Evolutionary conservation across 2,329 filamentous ascomycete species (phyloP).

Genomic region (Colletotrichum tofieldiae): DNA sequence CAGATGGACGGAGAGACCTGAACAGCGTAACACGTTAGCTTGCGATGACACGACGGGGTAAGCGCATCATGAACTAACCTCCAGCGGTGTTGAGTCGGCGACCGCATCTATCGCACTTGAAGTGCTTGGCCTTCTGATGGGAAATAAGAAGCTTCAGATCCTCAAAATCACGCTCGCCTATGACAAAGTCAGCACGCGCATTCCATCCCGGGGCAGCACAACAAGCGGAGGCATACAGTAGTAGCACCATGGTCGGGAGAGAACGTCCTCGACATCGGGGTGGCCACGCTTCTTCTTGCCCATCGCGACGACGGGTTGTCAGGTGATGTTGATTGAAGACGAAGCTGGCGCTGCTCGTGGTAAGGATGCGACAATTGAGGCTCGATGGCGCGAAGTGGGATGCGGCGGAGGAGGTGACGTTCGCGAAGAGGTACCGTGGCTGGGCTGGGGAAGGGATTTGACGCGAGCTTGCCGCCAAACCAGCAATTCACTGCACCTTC

Average conservation of each 20-base stretch:
- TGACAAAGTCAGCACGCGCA: conserved; percentile 45
- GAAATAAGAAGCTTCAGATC: conserved; percentile 96
- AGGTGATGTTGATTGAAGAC: no score
- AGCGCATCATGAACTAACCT: conserved; percentile 69
- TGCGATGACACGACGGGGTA: not conserved
- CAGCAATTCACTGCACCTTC: conserved; percentile 31
- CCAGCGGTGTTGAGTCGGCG: conserved; percentile 93
- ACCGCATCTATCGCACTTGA: conserved; percentile 94
- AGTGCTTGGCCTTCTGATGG: conserved; percentile 99
- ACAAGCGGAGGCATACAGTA: conserved; percentile 76
- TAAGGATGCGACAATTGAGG: not conserved
- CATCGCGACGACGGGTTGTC: conserved; percentile 64
- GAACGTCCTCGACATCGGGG: conserved; percentile 89
- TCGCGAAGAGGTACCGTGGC: conserved; percentile 20
- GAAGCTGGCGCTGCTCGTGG: not conserved
- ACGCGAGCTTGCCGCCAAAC: conserved; percentile 30
- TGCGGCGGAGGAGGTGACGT: conserved; percentile 25
- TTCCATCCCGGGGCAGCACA: conserved; percentile 9
- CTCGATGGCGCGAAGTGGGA: conserved; percentile 8
- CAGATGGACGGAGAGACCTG: conserved; percentile 96
- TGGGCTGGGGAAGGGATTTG: conserved; percentile 40
- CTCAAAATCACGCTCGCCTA: conserved; percentile 94
- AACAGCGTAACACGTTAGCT: conserved; percentile 39
- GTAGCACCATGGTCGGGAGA: conserved; percentile 95
- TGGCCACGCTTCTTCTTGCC: conserved; percentile 92